A percentile compares a stretch with the other conserved stretches of the same genome.
Conservation (phyloP, 1,284 basidiomycete species). For the Phellopilus nigrolimitatus region DNA sequence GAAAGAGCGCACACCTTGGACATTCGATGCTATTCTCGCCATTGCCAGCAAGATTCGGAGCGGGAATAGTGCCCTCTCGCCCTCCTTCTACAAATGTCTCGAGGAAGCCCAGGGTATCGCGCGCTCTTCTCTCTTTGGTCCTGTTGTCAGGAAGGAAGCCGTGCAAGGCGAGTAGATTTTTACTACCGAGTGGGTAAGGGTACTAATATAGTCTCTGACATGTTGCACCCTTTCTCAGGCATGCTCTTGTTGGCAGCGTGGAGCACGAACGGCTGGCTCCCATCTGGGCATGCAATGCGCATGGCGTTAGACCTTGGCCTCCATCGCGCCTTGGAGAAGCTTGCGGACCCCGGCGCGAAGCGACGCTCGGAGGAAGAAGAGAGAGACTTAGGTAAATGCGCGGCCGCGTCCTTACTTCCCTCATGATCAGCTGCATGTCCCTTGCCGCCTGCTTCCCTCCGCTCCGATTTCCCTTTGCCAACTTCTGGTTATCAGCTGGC, state of each 20-base stretch:
- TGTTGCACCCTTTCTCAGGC: slow-evolving; percentile 39
- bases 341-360: slow-evolving; percentile 71
- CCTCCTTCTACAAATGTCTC: slow-evolving; percentile 85
- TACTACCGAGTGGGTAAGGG: slow-evolving; percentile 19
- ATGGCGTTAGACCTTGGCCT: slow-evolving; percentile 93
- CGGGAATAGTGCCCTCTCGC: slow-evolving; percentile 78
- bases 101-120: slow-evolving; percentile 95
- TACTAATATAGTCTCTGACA: too few species aligned
- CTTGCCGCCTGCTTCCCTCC: background rate
- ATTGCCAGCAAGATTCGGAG: slow-evolving; percentile 88
- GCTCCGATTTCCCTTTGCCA: slow-evolving; percentile 1
- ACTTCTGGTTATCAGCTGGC: slow-evolving; percentile 15
- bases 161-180: slow-evolving; percentile 63
- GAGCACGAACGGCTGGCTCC: slow-evolving; percentile 92
- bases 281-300: slow-evolving; percentile 87
- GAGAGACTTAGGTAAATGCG: slow-evolving; percentile 67
- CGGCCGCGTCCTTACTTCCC: slow-evolving; percentile 9
- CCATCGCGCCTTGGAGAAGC: slow-evolving; percentile 84
- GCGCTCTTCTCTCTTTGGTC: slow-evolving; percentile 86
- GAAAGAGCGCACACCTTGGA: slow-evolving; percentile 89
- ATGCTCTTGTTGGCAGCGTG: slow-evolving; percentile 90
- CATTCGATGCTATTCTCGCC: slow-evolving; percentile 86
- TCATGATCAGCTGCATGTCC: slow-evolving; percentile 22
- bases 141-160: slow-evolving; percentile 89
- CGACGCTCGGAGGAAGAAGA: slow-evolving; percentile 78